Base-by-base conservation (phyloP, 805 yeast species). In the Yamadazyma tumulicola region DNA sequence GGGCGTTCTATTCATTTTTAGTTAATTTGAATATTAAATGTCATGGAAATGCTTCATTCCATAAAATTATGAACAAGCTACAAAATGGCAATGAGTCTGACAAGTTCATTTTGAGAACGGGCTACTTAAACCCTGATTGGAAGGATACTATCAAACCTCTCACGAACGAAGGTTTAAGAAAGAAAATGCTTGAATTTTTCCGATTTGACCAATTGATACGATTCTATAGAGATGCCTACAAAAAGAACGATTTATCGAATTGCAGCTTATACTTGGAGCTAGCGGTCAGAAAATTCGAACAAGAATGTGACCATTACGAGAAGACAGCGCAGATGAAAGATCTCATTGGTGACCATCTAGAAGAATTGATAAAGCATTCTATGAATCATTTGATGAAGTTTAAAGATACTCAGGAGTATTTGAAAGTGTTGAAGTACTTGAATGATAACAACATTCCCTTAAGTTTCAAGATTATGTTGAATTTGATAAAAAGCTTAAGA, bases 231-330 rank as follows among this genome's bases (percentile, higher is more conserved):
- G 31, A 49, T 15, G 49, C 58, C 8, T 49, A 59, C 7, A 39
- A 42, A 19, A 37, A 38, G 3, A 47, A 53, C 8, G 64, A 66
- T 37, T 46, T 64, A 11, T 54, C 56, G 5, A 54, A 51, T 23
- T 49, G 69, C 6, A 57, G 57, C 35, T 32, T 66, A 15, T 64
- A 61, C 43, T 48, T 67, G 20, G 57, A 55, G 20, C 48, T 65
- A n/a, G 29, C 66, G 28, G 62, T 66, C 11, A 34, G 55, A 4
- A 67, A 66, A 37, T 61, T 64, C 35, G 73, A 66, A 41, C 19
- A 16, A 17, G 49, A 52, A 34, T 52, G 59, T 29, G 25, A 24
- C 9, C 32, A 29, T 12, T 11, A 32, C 6, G 40, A 38, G 27
- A 33, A 38, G 4, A 41, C 29, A 3, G 28, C 36, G 29, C 42